Evolutionary conservation across 257 asterid genomes (phyloP).

Genomic region (Lithospermum erythrorhizon): DNA sequence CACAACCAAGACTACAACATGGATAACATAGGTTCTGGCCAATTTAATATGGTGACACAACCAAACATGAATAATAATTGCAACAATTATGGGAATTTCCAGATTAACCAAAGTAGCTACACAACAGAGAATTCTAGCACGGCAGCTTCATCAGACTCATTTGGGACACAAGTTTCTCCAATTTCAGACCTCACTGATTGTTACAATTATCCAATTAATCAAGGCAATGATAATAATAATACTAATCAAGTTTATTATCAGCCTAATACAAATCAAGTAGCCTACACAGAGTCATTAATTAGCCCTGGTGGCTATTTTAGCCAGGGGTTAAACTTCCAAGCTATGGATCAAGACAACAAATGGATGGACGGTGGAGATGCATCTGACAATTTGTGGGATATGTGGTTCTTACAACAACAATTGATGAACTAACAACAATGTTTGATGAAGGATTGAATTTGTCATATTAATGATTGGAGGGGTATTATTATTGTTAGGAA

Average conservation of each 20-base stretch:
- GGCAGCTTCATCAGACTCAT: constrained; percentile 57
- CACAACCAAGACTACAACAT: constrained; percentile 1
- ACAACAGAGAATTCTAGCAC: constrained; percentile 48
- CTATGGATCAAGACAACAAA: constrained; percentile 30
- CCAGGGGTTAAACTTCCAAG: constrained; percentile 34
- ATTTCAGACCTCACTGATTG: constrained; percentile 59
- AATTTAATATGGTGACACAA: constrained; percentile 4
- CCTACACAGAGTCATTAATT: constrained; percentile 25
- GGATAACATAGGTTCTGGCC: constrained; percentile 10
- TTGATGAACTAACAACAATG: constrained; percentile 16
- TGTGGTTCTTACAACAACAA: constrained; percentile 51
- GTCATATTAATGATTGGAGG: not conserved
- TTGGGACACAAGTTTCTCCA: constrained; percentile 40
- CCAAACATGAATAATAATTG: not conserved
- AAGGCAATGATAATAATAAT: constrained; percentile 10
- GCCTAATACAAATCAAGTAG: constrained; percentile 14
- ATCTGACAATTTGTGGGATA: constrained; percentile 50
- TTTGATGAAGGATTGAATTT: constrained; percentile 6
- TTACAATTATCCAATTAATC: constrained; percentile 28
- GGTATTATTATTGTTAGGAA: constrained; percentile 5
- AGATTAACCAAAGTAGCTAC: constrained; percentile 10
- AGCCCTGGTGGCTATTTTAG: constrained; percentile 38
- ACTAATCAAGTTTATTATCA: constrained; percentile 23
- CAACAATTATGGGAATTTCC: constrained; percentile 3
- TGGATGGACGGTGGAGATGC: constrained; percentile 58